Evolutionary conservation across 352 stramenopile genomes (phyloP).

Genomic region (Lagenidium sp.): DNA sequence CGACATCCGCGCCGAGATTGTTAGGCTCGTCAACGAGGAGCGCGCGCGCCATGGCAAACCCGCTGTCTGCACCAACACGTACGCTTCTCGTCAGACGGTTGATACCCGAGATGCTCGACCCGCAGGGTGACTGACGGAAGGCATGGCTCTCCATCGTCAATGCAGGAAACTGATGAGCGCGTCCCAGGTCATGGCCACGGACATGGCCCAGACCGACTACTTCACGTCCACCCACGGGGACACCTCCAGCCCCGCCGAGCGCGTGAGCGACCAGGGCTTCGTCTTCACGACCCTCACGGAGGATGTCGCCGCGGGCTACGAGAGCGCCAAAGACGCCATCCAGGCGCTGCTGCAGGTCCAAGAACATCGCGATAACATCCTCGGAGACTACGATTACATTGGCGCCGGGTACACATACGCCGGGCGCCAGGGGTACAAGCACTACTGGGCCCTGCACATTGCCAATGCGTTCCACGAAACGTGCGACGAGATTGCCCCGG

Average conservation of each 20-base stretch:
- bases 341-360: conserved; percentile 16
- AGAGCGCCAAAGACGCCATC: conserved; percentile 12
- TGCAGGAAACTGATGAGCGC: conserved; percentile 16
- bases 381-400: conserved; percentile 15
- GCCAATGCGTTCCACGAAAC: conserved; percentile 15
- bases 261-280: conserved; percentile 34
- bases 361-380: conserved; percentile 19
- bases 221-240: conserved; percentile 27
- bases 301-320: conserved; percentile 20
- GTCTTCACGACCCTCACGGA: conserved; percentile 22
- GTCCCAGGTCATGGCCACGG: conserved; percentile 15
- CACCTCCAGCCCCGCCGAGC: conserved; percentile 30
- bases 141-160: too few species aligned
- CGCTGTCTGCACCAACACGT: conserved; percentile 16
- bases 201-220: conserved; percentile 19
- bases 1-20: conserved; percentile 12
- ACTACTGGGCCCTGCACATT: conserved; percentile 18
- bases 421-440: conserved; percentile 10
- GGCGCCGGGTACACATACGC: conserved; percentile 14
- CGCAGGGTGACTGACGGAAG: neutral
- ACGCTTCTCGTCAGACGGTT: neutral
- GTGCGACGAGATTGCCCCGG: conserved; percentile 6
- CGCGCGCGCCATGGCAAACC: conserved; percentile 7
- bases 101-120: neutral
- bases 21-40: conserved; percentile 15